A percentile compares a stretch with the other conserved stretches of the same genome.
These are phyloP conservation scores for Gossypium davidsonii DNA, from an alignment of 441 rosid genomes.

Conservation along the genomic window DNA sequence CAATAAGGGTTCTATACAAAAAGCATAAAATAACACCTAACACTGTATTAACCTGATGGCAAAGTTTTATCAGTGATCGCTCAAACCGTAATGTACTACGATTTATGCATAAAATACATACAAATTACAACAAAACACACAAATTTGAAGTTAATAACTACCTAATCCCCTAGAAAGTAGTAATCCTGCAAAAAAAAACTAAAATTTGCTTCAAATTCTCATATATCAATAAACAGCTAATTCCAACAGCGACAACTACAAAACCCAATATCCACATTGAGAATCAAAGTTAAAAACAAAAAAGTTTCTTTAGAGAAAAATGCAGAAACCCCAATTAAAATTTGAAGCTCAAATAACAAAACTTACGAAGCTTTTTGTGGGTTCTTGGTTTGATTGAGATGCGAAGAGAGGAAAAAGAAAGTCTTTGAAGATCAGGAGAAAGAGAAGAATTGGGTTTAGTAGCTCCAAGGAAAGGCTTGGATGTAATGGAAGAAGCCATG, in stretches of 20 bases:
- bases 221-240: slow-evolving; percentile 3
- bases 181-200: background rate
- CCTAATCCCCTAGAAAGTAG: background rate
- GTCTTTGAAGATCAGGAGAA: slow-evolving; percentile 42
- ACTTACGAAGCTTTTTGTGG: slow-evolving; percentile 64
- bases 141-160: background rate
- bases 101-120: background rate
- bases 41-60: background rate
- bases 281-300: background rate
- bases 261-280: background rate
- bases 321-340: background rate
- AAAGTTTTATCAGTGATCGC: background rate
- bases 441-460: slow-evolving; percentile 27
- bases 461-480: slow-evolving; percentile 51
- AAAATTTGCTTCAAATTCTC: background rate
- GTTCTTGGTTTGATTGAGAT: slow-evolving; percentile 45
- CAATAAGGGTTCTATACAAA: background rate
- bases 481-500: slow-evolving; percentile 58
- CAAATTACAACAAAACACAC: background rate
- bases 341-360: slow-evolving; percentile 1
- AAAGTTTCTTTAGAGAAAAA: background rate
- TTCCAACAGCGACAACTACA: background rate
- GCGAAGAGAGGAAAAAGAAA: slow-evolving; percentile 41
- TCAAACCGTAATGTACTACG: background rate
- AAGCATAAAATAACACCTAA: background rate